A percentile compares a stretch with the other conserved stretches of the same genome.
Evolutionary conservation across 257 asterid genomes (phyloP).

Genomic region (Solanum corneliomulleri): DNA sequence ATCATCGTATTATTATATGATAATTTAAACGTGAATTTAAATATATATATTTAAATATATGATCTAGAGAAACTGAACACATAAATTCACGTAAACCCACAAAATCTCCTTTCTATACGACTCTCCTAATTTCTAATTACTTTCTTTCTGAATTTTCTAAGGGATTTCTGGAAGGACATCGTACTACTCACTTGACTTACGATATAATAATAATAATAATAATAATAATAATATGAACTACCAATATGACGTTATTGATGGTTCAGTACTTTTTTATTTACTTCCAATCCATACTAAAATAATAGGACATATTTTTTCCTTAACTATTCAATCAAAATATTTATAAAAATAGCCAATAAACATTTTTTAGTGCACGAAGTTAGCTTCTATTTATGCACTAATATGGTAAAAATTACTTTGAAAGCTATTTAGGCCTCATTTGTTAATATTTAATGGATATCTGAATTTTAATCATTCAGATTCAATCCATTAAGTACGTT

Average conservation of each 20-base stretch:
- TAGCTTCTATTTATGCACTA: neutral
- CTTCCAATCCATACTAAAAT: too few species aligned
- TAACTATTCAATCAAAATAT: too few species aligned
- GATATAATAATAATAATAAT: neutral
- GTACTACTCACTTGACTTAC: neutral
- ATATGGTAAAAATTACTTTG: neutral
- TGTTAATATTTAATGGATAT: too few species aligned
- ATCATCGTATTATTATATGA: too few species aligned
- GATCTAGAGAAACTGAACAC: accelerated
- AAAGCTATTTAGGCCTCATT: too few species aligned
- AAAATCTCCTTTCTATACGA: accelerated
- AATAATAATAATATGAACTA: neutral
- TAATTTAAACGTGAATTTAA: accelerated
- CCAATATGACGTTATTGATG: neutral
- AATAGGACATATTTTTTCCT: neutral
- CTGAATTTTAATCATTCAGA: too few species aligned
- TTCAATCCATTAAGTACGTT: too few species aligned
- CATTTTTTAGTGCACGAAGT: neutral
- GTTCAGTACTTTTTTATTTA: neutral
- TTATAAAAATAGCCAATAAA: too few species aligned
- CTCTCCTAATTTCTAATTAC: neutral
- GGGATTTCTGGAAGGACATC: neutral
- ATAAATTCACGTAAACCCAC: too few species aligned
- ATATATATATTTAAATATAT: too few species aligned
- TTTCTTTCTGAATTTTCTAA: neutral